Conservation (phyloP, 192 early-diverging fungal species). For the Gonapodya prolifera region DNA sequence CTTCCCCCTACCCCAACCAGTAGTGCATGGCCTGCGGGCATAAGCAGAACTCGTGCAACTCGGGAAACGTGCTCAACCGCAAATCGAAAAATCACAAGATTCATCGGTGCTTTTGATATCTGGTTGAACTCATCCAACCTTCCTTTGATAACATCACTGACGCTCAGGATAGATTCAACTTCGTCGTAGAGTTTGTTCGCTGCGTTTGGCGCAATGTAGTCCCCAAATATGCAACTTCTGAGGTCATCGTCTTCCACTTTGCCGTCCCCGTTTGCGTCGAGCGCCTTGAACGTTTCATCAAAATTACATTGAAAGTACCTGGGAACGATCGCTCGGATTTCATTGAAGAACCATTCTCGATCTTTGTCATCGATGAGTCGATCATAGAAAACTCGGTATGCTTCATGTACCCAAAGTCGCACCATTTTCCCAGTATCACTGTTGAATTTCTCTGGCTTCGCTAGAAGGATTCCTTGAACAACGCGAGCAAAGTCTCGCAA, state of each 20-base stretch:
- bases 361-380: conserved; percentile 44
- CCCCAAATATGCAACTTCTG: conserved; percentile 43
- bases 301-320: conserved; percentile 31
- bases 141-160: conserved; percentile 37
- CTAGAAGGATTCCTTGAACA: conserved; percentile 39
- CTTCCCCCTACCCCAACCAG: conserved; percentile 49
- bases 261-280: conserved; percentile 30
- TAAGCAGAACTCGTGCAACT: conserved; percentile 37
- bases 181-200: conserved; percentile 34
- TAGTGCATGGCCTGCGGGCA: conserved; percentile 41
- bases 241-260: conserved; percentile 35
- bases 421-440: conserved; percentile 30
- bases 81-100: conserved; percentile 48
- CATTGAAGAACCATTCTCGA: conserved; percentile 35
- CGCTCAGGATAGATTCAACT: conserved; percentile 26
- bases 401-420: conserved; percentile 45
- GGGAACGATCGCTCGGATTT: conserved; percentile 22
- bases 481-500: conserved; percentile 45
- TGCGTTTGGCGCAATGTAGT: conserved; percentile 35
- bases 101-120: conserved; percentile 47
- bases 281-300: conserved; percentile 24
- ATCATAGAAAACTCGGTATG: conserved; percentile 44
- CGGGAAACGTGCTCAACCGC: conserved; percentile 44
- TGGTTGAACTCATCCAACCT: conserved; percentile 34
- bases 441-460: conserved; percentile 17